Evolutionary conservation across 345 rosid species (phyloP), one percentile per base, ranked within the genome.

Genomic region (Erucastrum elatum): DNA sequence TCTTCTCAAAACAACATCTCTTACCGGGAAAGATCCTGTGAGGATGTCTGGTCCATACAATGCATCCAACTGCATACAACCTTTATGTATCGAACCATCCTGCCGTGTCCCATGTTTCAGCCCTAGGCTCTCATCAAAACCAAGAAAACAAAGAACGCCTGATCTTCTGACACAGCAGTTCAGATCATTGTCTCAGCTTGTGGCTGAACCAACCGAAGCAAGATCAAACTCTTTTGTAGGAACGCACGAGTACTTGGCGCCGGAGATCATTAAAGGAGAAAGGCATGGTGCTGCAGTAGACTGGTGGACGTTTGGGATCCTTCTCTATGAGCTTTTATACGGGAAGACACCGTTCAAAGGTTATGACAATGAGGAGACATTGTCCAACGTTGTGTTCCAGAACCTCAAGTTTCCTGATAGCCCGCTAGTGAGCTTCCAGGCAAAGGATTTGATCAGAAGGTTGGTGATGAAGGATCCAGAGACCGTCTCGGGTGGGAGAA

Each of bases 251-350:
- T 94, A 94, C 90, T 74, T 94, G 80, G 98, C 98, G 6, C 98
- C 98, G 0, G 98, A 94, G 82, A 94, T 94, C 68, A 91, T 94
- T 55, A 94, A 91, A 87, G 98, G 98, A 46, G 91, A 92, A 81
- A 97, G 96, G 63, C 98, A 94, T 41, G 98, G 98, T 61, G 96
- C 97, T 30, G 98, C 97, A 30, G 97, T 94, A 17, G 98, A 94
- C 84, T 94, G 98, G 98, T 94, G 98, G 98, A 94, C 97, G 4
- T 90, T 90, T 4, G 98, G 98, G 5, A 70, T 94, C 56, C 87
- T 94, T 74, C 94, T 94, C 56, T 90, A 86, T 29, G 98, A 92
- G 87, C 97, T 94, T 66, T 81, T 94, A 27, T 92, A 90, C 4
- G 97, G 98, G 33, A 88, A 72, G 83, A 92, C 98, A 2, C 97